Evolutionary conservation across 2,329 filamentous ascomycete species (phyloP).

Genomic region (Immersiporthe knoxdaviesiana): DNA sequence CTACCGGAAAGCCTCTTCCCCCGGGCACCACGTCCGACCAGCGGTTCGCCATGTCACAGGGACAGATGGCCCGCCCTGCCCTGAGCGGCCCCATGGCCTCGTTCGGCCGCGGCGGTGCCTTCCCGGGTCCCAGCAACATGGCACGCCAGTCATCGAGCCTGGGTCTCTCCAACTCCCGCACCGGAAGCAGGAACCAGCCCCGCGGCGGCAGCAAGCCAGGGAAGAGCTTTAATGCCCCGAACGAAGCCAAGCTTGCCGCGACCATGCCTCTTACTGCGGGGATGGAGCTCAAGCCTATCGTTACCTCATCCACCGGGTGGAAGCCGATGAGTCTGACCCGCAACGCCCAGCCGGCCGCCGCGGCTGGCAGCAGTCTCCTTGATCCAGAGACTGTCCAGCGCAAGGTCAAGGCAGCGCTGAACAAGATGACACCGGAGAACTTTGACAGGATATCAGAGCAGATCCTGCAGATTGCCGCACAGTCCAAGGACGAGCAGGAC

Average conservation of each 20-base stretch:
- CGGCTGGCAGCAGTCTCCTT: slow-evolving; percentile 59
- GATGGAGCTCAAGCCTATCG: slow-evolving; percentile 79
- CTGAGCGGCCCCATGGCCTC: slow-evolving; percentile 59
- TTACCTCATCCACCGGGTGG: slow-evolving; percentile 77
- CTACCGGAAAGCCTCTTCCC: slow-evolving; percentile 64
- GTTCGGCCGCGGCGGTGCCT: slow-evolving; percentile 65
- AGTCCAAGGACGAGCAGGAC: slow-evolving; percentile 94
- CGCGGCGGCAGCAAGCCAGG: slow-evolving; percentile 64
- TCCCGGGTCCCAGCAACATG: slow-evolving; percentile 66
- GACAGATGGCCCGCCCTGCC: slow-evolving; percentile 52
- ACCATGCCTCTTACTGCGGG: slow-evolving; percentile 90
- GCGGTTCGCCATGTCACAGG: slow-evolving; percentile 69
- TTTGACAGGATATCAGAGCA: slow-evolving; percentile 95
- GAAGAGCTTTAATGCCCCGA: slow-evolving; percentile 54
- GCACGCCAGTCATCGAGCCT: slow-evolving; percentile 64
- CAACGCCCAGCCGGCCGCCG: slow-evolving; percentile 16
- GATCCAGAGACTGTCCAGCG: slow-evolving; percentile 93
- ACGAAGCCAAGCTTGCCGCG: slow-evolving; percentile 74
- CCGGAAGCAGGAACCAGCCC: slow-evolving; percentile 60
- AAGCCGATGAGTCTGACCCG: slow-evolving; percentile 74
- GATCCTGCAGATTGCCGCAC: slow-evolving; percentile 87
- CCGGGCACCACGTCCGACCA: slow-evolving; percentile 77
- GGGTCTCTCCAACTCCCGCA: slow-evolving; percentile 60
- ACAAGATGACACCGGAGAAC: slow-evolving; percentile 99
- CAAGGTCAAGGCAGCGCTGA: slow-evolving; percentile 97